Evolutionary conservation across 1,139 yeast genomes (phyloP).

Genomic region (Zygosaccharomyces pseudobailii): DNA sequence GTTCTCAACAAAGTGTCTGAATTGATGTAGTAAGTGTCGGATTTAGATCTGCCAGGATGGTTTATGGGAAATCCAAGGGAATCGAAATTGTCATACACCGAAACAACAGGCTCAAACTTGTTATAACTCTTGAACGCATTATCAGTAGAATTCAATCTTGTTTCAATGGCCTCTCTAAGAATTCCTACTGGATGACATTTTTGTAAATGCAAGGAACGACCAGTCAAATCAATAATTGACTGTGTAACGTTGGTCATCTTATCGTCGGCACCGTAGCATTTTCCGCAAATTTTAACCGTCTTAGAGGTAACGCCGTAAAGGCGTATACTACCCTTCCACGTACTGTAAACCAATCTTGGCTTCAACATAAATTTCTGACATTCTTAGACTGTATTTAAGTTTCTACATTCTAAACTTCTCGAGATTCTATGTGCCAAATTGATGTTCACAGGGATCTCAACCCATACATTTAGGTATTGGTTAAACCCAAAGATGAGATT

Average conservation of each 20-base stretch:
- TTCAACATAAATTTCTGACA: not conserved
- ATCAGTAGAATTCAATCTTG: conserved; percentile 59
- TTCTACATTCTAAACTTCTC: not conserved
- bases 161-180: conserved; percentile 66
- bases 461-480: not conserved
- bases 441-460: not conserved
- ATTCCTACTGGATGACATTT: conserved; percentile 87
- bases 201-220: conserved; percentile 67
- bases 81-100: conserved; percentile 81
- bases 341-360: not conserved
- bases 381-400: not conserved
- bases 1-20: conserved; percentile 69
- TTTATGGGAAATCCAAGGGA: conserved; percentile 84
- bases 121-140: conserved; percentile 63
- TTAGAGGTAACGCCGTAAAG: conserved; percentile 22
- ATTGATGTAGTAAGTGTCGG: conserved; percentile 90
- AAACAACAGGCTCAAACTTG: conserved; percentile 77
- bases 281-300: conserved; percentile 46
- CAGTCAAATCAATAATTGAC: conserved; percentile 62
- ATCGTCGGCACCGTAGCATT: conserved; percentile 51
- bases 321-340: conserved; percentile 3
- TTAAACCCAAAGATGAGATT: not conserved
- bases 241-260: conserved; percentile 85
- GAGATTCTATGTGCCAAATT: not conserved
- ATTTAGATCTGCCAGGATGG: conserved; percentile 89